A percentile compares a stretch with the other conserved stretches of the same genome.
phyloP scores from a whole-genome alignment of 352 stramenopile genomes.

The Pythium monospermum region DNA sequence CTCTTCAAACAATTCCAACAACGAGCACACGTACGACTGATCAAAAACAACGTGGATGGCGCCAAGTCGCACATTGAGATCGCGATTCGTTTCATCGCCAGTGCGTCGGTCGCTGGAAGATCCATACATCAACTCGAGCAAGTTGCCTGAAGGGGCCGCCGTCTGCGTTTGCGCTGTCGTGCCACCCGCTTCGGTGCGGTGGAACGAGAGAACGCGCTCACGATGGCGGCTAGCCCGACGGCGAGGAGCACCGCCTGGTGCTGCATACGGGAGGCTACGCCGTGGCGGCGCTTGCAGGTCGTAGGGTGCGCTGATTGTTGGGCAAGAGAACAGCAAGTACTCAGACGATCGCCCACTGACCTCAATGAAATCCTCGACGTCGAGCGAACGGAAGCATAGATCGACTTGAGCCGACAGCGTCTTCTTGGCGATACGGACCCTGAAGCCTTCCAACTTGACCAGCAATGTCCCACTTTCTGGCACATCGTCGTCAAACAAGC shows the following conservation, averaged over 20 bases:
- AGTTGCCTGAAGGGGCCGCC: slow-evolving; percentile 29
- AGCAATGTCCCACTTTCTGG: slow-evolving; percentile 62
- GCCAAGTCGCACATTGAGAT: slow-evolving; percentile 70
- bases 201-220: slow-evolving; percentile 66
- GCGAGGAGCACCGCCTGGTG: slow-evolving; percentile 21
- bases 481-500: slow-evolving; percentile 38
- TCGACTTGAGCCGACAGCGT: slow-evolving; percentile 76
- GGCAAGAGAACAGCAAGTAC: slow-evolving; percentile 77
- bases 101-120: slow-evolving; percentile 57
- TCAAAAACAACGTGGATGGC: slow-evolving; percentile 83
- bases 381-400: slow-evolving; percentile 58
- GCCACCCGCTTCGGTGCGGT: slow-evolving; percentile 22
- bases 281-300: slow-evolving; percentile 47
- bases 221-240: slow-evolving; percentile 34
- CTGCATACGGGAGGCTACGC: slow-evolving; percentile 30
- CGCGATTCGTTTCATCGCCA: slow-evolving; percentile 40
- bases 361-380: slow-evolving; percentile 76
- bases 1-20: slow-evolving; percentile 72
- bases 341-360: slow-evolving; percentile 54
- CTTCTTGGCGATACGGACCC: slow-evolving; percentile 71
- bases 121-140: slow-evolving; percentile 62
- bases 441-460: slow-evolving; percentile 78
- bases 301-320: slow-evolving; percentile 60
- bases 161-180: background rate
- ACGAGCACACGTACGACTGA: slow-evolving; percentile 75